Evolutionary conservation across 2,329 filamentous ascomycete species (phyloP), one percentile per base, ranked within the genome.

Genomic region (Aspergillus pseudoviridinutans): DNA sequence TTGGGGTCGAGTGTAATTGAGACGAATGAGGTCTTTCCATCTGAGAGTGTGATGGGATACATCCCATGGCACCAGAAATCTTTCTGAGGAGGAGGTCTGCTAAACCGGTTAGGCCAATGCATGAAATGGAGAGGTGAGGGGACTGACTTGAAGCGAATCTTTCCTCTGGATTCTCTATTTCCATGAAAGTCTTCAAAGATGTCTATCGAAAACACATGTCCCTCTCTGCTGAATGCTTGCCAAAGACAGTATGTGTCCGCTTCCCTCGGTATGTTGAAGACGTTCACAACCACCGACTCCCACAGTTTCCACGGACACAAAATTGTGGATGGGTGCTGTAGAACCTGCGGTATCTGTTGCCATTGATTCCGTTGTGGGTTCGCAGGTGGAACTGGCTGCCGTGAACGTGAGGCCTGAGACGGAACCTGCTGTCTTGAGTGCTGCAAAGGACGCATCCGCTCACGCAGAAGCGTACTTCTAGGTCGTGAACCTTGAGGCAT

Each of bases 191-290:
- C 66, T 50, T 83, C 79, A 51, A 77, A 80, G 1, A 89, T 74
- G 14, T 88, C 83, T 38, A 90, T 82, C 38, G 74, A 80, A 3
- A 71, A 71, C 12, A 90, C 78, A 5, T 73, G 74, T 0, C 87
- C 86, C 57, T 84, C 76, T 0, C 64, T 58, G 1, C 73, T 69
- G 59, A 91, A 83, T 20, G 79, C 79, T 2, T 76, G 66, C 69
- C 80, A 84, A 1, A 90, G 62, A 3, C 66, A 67, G 7, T 68
- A 66, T 0, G 77, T 77, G 28, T 64, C 74, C 7, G 67, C 64
- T 24, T 70, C 65, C 6, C 51, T 46, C 0, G 78, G 77, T 3
- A 81, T 54, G 4, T 66, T 64, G 2, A 51, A 58, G 9, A 80
- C 50, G 22, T 58, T 69, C n/a, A 79, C 55, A 4, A 68, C 68